These are phyloP conservation scores for Beta lomatogona DNA, from an alignment of 179 eudicot genomes.

Conservation along the genomic window DNA sequence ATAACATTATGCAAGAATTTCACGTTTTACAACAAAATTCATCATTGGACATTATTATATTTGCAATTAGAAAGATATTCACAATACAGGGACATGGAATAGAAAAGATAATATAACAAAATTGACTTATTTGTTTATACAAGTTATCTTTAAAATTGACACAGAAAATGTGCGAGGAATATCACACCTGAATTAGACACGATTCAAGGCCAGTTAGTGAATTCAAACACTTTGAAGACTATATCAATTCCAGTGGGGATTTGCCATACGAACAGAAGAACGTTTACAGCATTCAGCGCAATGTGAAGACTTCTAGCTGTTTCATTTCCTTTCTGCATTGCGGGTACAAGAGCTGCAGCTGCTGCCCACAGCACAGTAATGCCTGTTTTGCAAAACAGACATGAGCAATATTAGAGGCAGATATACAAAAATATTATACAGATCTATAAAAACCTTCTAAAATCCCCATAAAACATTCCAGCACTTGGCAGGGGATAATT, in stretches of 20 bases:
- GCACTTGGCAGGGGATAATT: neutral
- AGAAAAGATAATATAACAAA: neutral
- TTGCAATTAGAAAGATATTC: slow-evolving; percentile 9
- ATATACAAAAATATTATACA: neutral
- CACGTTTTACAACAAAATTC: neutral
- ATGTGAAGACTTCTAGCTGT: slow-evolving; percentile 95
- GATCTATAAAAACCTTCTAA: neutral
- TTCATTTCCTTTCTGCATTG: slow-evolving; percentile 97
- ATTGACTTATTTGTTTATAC: slow-evolving; percentile 4
- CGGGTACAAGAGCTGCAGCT: slow-evolving; percentile 90
- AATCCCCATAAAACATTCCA: neutral
- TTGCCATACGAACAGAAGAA: slow-evolving; percentile 83
- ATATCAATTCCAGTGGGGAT: slow-evolving; percentile 95
- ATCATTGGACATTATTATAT: neutral
- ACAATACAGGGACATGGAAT: neutral
- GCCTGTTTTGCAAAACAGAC: slow-evolving; percentile 42
- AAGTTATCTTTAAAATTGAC: slow-evolving; percentile 7
- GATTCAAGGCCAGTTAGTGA: slow-evolving; percentile 90
- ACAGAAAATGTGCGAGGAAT: slow-evolving; percentile 4
- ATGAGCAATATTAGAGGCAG: neutral
- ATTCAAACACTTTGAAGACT: slow-evolving; percentile 80
- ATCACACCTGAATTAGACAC: slow-evolving; percentile 21
- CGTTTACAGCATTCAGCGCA: slow-evolving; percentile 72
- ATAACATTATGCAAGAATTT: neutral
- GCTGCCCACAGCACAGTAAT: slow-evolving; percentile 93